A percentile compares a stretch with the other conserved stretches of the same genome.
These are phyloP conservation scores for Fusarium mundagurra DNA, from an alignment of 2,329 filamentous ascomycete species.

Conservation along the genomic window DNA sequence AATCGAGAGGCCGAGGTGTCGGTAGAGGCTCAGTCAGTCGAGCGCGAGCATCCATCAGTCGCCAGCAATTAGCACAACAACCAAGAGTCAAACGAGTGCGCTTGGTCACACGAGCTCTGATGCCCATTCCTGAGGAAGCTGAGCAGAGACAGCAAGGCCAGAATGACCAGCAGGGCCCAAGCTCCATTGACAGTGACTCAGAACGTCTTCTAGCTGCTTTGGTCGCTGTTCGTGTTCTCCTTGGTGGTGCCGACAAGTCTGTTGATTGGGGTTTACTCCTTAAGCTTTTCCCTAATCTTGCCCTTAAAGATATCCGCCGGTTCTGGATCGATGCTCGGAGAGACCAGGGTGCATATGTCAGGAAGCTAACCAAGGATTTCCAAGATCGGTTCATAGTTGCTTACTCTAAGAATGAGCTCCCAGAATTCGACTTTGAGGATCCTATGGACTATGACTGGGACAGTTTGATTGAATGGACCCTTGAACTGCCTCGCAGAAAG, in stretches of 20 bases:
- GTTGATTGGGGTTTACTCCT: slow-evolving; percentile 70
- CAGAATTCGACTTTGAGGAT: slow-evolving; percentile 70
- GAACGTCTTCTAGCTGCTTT: slow-evolving; percentile 64
- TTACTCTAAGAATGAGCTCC: slow-evolving; percentile 70
- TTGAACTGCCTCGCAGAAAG: slow-evolving; percentile 59
- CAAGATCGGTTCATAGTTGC: slow-evolving; percentile 72
- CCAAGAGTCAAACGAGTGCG: slow-evolving; percentile 44
- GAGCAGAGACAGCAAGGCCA: slow-evolving; percentile 5
- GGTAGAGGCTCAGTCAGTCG: slow-evolving; percentile 5
- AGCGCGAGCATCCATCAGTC: not conserved
- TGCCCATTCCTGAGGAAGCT: slow-evolving; percentile 33
- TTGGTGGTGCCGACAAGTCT: slow-evolving; percentile 68
- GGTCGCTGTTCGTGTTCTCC: slow-evolving; percentile 64
- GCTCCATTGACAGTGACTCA: not conserved
- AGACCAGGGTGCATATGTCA: slow-evolving; percentile 62
- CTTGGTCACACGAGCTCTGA: slow-evolving; percentile 44
- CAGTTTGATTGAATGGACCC: slow-evolving; percentile 72
- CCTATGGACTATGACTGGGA: slow-evolving; percentile 75
- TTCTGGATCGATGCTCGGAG: slow-evolving; percentile 65
- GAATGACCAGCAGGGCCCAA: slow-evolving; percentile 11
- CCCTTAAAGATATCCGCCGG: slow-evolving; percentile 61
- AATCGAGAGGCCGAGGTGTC: not conserved
- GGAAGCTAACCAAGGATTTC: slow-evolving; percentile 67
- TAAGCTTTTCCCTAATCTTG: slow-evolving; percentile 64
- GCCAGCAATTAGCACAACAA: slow-evolving; percentile 14